Evolutionary conservation across 1,284 basidiomycete species (phyloP), one percentile per base, ranked within the genome.

Genomic region (Moniliophthora roreri): DNA sequence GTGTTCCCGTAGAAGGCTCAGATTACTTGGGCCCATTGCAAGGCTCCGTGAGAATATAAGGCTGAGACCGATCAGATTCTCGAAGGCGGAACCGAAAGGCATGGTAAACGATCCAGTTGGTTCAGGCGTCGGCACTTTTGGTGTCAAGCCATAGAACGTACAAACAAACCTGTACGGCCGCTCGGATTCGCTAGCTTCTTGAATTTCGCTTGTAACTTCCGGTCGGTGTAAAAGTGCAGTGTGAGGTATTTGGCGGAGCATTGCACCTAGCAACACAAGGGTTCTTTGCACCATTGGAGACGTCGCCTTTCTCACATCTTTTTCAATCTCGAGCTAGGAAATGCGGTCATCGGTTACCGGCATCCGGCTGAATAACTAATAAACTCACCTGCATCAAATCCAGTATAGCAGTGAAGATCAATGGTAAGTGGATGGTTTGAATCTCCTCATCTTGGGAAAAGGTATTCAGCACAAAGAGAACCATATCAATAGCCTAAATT

Each of bases 391-490:
- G 72, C 32, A 90, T 60, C 7, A 80, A 63, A 58, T 92, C 87
- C 37, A 85, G 64, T 41, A 90, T 71, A 10, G 81, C 83, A 5
- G 81, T 73, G 57, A 92, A 87, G 13, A 90, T 74, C 34, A 92
- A 69, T 0, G 94, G 94, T 1, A 95, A 75, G 66, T 97, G 93
- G 32, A 95, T 76, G 13, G 76, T 81, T 63, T 82, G 82, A 13
- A 88, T 83, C 65, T 95, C 93, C 54, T 94, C 91, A 59, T 95
- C 93, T 62, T 91, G 89, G 8, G 82, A 77, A 63, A 94, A 91
- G 2, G 81, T 81, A 39, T 75, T 76, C 21, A 95, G 71, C 38
- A 93, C 74, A 64, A 92, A 92, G n/a, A 76, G 64, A 0, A 83
- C 74, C 69, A 92, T 79, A 34, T 70, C 69, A 44, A 88, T 77